Percentiles rank a stretch among this genome's conserved stretches.
These are phyloP conservation scores for Macaranga tanarius DNA, from an alignment of 441 rosid genomes.

Conservation along the genomic window DNA sequence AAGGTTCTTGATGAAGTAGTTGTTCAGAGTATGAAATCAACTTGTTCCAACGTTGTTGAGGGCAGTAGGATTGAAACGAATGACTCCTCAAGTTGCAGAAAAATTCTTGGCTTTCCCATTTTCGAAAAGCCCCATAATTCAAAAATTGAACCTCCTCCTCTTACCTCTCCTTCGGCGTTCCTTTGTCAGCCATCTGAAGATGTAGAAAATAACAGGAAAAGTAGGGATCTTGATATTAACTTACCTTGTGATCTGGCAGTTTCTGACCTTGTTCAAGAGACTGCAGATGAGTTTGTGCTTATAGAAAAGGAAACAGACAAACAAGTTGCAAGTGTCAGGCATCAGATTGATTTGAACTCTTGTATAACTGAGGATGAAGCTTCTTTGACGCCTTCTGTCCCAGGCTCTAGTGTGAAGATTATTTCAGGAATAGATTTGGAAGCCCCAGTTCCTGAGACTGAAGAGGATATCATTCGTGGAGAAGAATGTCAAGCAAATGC, in stretches of 20 bases:
- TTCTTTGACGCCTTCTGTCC: conserved; percentile 37
- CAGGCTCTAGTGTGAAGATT: conserved; percentile 34
- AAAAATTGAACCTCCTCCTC: conserved; percentile 45
- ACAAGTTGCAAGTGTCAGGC: conserved; percentile 36
- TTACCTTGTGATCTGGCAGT: conserved; percentile 62
- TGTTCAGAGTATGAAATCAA: conserved; percentile 39
- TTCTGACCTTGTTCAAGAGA: conserved; percentile 38
- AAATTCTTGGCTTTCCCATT: conserved; percentile 61
- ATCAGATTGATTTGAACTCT: conserved; percentile 72
- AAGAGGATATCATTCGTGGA: conserved; percentile 39
- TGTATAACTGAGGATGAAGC: conserved; percentile 67
- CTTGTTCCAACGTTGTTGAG: conserved; percentile 37
- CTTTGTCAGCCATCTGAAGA: conserved; percentile 36
- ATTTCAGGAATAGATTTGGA: conserved; percentile 69
- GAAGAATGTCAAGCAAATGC: conserved; percentile 36
- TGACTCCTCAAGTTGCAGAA: conserved; percentile 37
- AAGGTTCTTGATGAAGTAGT: conserved; percentile 29
- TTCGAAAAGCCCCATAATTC: conserved; percentile 40
- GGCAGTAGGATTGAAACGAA: conserved; percentile 36
- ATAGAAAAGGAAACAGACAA: conserved; percentile 38
- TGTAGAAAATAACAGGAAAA: conserved; percentile 42
- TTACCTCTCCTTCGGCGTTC: conserved; percentile 35
- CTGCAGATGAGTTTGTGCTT: conserved; percentile 33
- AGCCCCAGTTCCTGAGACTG: conserved; percentile 59
- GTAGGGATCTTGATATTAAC: conserved; percentile 65